phyloP scores from a whole-genome alignment of 2,329 filamentous ascomycete genomes.

The Pseudocercospora crystallina region DNA sequence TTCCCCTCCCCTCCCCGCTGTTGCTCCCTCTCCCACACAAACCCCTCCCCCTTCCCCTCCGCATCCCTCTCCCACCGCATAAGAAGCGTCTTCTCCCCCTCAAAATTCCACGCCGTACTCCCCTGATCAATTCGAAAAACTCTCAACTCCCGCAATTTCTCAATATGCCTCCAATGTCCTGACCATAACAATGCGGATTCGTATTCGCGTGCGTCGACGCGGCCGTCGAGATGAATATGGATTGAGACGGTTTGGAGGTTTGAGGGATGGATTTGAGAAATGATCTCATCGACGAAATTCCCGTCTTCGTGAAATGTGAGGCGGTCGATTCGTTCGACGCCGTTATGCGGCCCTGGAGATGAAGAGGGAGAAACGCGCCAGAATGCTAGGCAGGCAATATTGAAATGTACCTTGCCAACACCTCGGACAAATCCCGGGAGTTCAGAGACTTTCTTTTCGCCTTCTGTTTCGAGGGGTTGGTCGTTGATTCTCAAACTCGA shows the following conservation, averaged over 20 bases:
- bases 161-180: slow-evolving; percentile 9
- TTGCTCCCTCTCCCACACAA: background rate
- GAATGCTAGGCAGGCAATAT: slow-evolving; percentile 6
- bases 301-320: slow-evolving; percentile 3
- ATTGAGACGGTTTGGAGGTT: background rate
- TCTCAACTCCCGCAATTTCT: slow-evolving; percentile 2
- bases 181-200: slow-evolving; percentile 14
- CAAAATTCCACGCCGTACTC: background rate
- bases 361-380: too few relatives aligned
- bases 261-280: slow-evolving; percentile 1
- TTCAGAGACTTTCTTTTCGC: too few relatives aligned
- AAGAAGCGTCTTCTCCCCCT: slow-evolving; percentile 1
- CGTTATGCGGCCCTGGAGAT: background rate
- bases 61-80: background rate
- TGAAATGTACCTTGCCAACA: background rate
- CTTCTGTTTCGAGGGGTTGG: background rate
- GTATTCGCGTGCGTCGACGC: background rate
- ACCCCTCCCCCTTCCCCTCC: background rate
- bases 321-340: background rate
- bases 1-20: background rate
- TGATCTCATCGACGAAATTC: background rate
- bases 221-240: slow-evolving; percentile 1
- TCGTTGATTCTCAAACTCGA: slow-evolving; percentile 5
- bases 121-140: slow-evolving; percentile 3
- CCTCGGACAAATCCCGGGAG: background rate